Base-by-base conservation (phyloP, 2,329 filamentous ascomycete species). In the Cryphonectria naterciae region DNA sequence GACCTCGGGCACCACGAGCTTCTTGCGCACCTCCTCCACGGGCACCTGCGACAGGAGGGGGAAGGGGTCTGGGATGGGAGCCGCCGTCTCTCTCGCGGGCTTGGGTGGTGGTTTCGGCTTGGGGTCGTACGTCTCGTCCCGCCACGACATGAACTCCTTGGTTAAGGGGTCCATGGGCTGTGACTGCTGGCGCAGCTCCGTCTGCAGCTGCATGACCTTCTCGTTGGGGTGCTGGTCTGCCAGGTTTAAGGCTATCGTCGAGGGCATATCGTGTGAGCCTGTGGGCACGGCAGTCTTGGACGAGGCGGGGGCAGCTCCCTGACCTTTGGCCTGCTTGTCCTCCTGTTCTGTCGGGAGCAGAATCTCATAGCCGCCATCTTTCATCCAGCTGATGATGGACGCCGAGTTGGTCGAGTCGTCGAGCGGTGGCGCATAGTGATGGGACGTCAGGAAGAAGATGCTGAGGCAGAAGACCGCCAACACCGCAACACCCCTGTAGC, bases 11-110 rank as follows among this genome's bases (percentile, higher is more conserved):
- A 75, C 72, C 10, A 62, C 70, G 32, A 77, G 73, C n/a, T 74
- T 60, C 2, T 39, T 64, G 35, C 64, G 70, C 37, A 69, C 68
- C 22, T 69, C 68, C 2, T 77, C 74, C 1, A 78, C 77, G 25
- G 78, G 77, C 43, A 75, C 73, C 32, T 73, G 70, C 22, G 78
- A 78, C 68, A 83, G 74, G 70, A 79, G 77, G 0, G 81, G 80
- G 74, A 83, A 83, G 11, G 81, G 80, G 74, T 83, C 81, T 13
- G 76, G 74, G 37, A 83, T 77, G 2, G 80, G 77, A 19, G 75
- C 68, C 15, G 73, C 75, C 15, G 73, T 73, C 19, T 75, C 67
- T 17, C 76, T 72, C 3, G 75, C 72, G 3, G 80, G 78, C 70
- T 82, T 83, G 71, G 78, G 79, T 25, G 76, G 76, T 46, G 80